Conservation (phyloP, 805 yeast species). For the Candida anglica region DNA sequence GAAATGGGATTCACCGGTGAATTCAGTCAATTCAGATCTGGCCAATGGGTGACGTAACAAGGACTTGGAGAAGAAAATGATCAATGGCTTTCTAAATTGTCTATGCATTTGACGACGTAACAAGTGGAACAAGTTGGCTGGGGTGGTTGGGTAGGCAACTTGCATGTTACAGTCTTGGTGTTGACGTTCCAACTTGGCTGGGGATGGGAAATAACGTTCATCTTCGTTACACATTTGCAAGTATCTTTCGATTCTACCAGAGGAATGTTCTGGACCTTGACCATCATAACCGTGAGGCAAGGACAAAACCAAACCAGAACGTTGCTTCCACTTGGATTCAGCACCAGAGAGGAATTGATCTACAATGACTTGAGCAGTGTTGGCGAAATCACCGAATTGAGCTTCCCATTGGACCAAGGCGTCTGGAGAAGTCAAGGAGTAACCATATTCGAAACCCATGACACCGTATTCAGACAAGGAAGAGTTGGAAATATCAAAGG, state of each 20-base stretch:
- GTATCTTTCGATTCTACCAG: constrained; percentile 96
- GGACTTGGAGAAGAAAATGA: constrained; percentile 85
- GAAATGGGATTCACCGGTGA: constrained; percentile 89
- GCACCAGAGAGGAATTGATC: constrained; percentile 97
- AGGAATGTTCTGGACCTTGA: constrained; percentile 99
- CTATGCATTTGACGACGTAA: constrained; percentile 99
- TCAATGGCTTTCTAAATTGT: constrained; percentile 93
- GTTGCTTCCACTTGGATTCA: constrained; percentile 98
- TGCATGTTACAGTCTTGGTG: constrained; percentile 99
- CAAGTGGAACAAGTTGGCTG: constrained; percentile 93
- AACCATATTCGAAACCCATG: constrained; percentile 98
- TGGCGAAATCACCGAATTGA: constrained; percentile 99
- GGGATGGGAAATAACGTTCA: constrained; percentile 88
- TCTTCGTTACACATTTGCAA: constrained; percentile 95
- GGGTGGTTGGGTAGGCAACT: constrained; percentile 97
- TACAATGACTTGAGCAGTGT: constrained; percentile 96
- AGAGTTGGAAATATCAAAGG: constrained; percentile 86
- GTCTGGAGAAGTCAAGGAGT: constrained; percentile 95
- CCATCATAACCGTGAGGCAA: constrained; percentile 99
- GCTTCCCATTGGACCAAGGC: constrained; percentile 99
- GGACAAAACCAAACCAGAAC: constrained; percentile 92
- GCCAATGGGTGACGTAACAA: constrained; percentile 97
- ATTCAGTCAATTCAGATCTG: constrained; percentile 76
- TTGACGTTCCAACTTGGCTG: constrained; percentile 87
- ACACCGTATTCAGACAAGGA: constrained; percentile 98